These are phyloP conservation scores for Boletus bicolor DNA, from an alignment of 768 basidiomycete genomes.

Conservation along the genomic window DNA sequence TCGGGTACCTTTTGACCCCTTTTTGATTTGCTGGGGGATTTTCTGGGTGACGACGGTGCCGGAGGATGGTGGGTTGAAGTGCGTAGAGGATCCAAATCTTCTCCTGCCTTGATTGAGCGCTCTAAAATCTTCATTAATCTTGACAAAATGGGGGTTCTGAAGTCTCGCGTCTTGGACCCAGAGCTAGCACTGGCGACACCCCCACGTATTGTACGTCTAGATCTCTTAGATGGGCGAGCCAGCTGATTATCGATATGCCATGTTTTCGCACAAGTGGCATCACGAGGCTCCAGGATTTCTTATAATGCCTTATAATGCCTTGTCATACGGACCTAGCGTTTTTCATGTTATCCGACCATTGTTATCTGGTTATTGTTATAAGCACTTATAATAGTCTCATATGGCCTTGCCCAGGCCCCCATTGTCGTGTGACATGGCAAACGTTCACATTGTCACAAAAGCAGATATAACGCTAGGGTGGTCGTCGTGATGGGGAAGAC, in stretches of 20 bases:
- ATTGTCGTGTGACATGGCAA: too few relatives aligned
- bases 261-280: too few relatives aligned
- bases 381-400: too few relatives aligned
- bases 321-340: too few relatives aligned
- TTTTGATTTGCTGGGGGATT: slow-evolving; percentile 36
- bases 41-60: slow-evolving; percentile 36
- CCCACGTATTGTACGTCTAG: slow-evolving; percentile 45
- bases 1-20: slow-evolving; percentile 41
- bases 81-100: slow-evolving; percentile 72
- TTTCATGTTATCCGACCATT: too few relatives aligned
- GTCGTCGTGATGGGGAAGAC: too few relatives aligned
- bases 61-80: slow-evolving; percentile 23
- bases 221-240: slow-evolving; percentile 64
- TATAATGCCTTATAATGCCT: too few relatives aligned
- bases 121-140: slow-evolving; percentile 76
- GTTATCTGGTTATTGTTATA: too few relatives aligned
- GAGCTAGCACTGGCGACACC: slow-evolving; percentile 28
- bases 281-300: too few relatives aligned
- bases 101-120: slow-evolving; percentile 71
- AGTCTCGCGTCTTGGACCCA: slow-evolving; percentile 51
- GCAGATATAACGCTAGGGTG: too few relatives aligned
- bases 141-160: slow-evolving; percentile 60
- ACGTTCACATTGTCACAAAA: too few relatives aligned
- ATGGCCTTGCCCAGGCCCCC: too few relatives aligned
- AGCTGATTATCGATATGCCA: slow-evolving; percentile 41